Percentiles rank a stretch among this genome's conserved stretches.
Evolutionary conservation across 306 rosid genomes (phyloP).

Genomic region (Pyrus bretschneideri): DNA sequence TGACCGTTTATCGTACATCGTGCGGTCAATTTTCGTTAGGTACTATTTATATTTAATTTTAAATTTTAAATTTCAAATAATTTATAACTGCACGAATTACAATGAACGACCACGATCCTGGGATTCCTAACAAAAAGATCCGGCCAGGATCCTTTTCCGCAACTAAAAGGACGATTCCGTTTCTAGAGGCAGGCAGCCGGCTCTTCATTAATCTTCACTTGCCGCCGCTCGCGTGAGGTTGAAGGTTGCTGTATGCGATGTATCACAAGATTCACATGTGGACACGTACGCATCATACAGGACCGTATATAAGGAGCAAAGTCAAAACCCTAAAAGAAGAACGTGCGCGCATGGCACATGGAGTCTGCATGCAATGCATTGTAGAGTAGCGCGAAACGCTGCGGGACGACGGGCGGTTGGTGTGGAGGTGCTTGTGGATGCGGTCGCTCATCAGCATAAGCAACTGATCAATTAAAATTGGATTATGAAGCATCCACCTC

Average conservation of each 20-base stretch:
- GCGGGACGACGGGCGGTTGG: background rate
- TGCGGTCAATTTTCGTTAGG: no score
- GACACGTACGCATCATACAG: background rate
- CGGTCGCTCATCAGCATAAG: background rate
- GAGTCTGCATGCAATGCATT: background rate
- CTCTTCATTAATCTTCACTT: background rate
- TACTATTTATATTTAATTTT: no score
- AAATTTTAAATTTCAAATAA: no score
- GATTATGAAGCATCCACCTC: background rate
- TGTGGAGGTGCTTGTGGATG: background rate
- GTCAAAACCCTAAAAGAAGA: background rate
- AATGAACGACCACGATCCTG: no score
- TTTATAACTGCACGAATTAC: no score
- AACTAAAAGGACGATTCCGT: background rate
- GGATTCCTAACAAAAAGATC: no score
- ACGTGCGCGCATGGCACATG: conserved; percentile 8
- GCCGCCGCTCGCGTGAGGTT: background rate
- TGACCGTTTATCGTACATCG: no score
- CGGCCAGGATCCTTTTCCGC: no score
- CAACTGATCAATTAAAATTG: background rate
- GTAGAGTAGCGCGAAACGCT: conserved; percentile 5
- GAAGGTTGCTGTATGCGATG: background rate
- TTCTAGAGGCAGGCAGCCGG: background rate
- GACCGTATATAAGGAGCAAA: background rate
- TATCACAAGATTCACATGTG: background rate